phyloP scores from a whole-genome alignment of 371 early-diverging fungal species.

The Massospora cicadina region DNA sequence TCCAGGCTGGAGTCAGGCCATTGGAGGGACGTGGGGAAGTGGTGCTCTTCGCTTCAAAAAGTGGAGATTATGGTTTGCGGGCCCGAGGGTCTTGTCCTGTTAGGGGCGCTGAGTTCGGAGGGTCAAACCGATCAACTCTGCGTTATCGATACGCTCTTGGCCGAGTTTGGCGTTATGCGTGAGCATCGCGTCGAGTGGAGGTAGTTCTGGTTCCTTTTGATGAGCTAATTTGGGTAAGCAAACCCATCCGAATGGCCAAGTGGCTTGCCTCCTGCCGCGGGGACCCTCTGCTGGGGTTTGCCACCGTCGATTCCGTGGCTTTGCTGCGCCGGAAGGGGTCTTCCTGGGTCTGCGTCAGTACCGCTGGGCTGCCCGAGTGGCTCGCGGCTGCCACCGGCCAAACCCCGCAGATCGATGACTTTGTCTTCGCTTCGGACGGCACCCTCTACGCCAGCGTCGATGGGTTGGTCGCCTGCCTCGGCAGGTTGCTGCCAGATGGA shows the following conservation, averaged over 20 bases:
- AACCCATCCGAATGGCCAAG: not conserved
- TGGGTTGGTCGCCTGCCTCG: not conserved
- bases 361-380: not conserved
- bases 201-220: not conserved
- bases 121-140: not conserved
- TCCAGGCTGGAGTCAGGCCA: not conserved
- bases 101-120: not conserved
- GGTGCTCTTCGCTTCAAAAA: not conserved
- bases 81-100: not conserved
- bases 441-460: not conserved
- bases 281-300: not conserved
- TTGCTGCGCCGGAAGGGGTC: not conserved
- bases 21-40: not conserved
- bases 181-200: not conserved
- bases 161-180: not conserved
- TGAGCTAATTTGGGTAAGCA: not conserved
- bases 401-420: not conserved
- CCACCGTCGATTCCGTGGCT: not conserved
- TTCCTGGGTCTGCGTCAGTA: not conserved
- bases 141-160: not conserved
- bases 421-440: not conserved
- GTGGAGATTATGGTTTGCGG: not conserved
- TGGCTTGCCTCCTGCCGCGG: not conserved
- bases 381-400: not conserved
- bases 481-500: not conserved